phyloP scores from a whole-genome alignment of 1,284 basidiomycete genomes.

The Coriolopsis trogii region DNA sequence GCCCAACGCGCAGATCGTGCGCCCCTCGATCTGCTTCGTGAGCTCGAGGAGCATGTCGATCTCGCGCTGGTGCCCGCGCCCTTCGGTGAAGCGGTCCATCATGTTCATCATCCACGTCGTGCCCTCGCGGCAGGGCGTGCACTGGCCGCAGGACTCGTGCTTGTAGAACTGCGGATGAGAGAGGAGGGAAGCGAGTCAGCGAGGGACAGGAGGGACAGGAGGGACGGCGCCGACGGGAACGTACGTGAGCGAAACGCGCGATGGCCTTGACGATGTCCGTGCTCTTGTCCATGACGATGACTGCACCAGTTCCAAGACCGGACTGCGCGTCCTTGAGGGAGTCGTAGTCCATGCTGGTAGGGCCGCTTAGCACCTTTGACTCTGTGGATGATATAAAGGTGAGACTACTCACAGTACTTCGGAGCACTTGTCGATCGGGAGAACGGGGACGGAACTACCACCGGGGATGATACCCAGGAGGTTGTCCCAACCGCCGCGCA shows the following conservation, averaged over 20 bases:
- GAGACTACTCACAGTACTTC: constrained; percentile 75
- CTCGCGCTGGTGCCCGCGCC: constrained; percentile 89
- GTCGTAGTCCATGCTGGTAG: constrained; percentile 94
- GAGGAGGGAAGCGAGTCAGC: background rate
- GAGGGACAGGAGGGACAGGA: background rate
- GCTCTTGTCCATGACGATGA: constrained; percentile 98
- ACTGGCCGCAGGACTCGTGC: constrained; percentile 98
- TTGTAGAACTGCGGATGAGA: constrained; percentile 84
- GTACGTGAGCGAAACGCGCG: constrained; percentile 87
- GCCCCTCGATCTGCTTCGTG: constrained; percentile 95
- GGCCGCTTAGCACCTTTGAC: too few species aligned
- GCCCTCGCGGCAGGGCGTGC: constrained; percentile 95
- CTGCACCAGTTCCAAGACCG: constrained; percentile 95
- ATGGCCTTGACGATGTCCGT: constrained; percentile 95
- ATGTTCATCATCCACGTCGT: constrained; percentile 99
- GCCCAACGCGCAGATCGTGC: constrained; percentile 95
- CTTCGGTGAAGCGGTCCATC: constrained; percentile 93
- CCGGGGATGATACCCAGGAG: constrained; percentile 94
- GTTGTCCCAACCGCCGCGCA: constrained; percentile 96
- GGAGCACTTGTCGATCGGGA: constrained; percentile 81
- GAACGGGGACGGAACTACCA: constrained; percentile 93
- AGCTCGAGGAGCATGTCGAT: constrained; percentile 97
- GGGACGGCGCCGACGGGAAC: constrained; percentile 28
- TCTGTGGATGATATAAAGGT: background rate
- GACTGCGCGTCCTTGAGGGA: constrained; percentile 95